Evolutionary conservation across 495 filamentous ascomycete species (phyloP), one percentile per base, ranked within the genome.

Genomic region (Aspergillus saccharolyticus): DNA sequence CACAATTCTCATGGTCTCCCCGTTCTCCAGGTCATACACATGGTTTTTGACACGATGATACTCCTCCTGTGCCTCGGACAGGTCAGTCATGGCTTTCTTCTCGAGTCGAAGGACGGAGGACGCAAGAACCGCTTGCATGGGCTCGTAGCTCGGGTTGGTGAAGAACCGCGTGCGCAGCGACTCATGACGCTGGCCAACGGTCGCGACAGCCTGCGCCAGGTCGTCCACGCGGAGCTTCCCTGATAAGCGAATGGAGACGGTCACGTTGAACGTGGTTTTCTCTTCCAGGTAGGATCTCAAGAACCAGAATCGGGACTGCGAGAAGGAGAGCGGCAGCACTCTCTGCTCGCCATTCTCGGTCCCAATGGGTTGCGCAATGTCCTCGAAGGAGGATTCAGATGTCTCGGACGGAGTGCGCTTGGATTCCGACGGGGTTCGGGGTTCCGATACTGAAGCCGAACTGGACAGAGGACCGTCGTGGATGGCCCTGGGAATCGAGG

Each of bases 221-320:
- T 50, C 42, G 28, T 44, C 48, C 3, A 63, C 20, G 0, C 39
- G 10, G 4, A 42, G 44, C 24, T 19, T 12, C n/a, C 54, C 54
- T 3, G 6, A 10, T 4, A 56, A n/a, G 3, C 28, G 44, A 25
- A 33, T 18, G 6, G 9, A 39, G 49, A 50, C 54, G 1, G 55
- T 44, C 1, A 63, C 30, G 44, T 76, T 78, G 59, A 68, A 71
- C 16, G 69, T 65, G 0, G 72, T 70, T 17, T 51, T 60, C 47
- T 78, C 67, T 28, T 66, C 49, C n/a, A 74, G 47, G 14, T 62
- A 58, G 4, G 55, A 52, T 2, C 30, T 50, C 30, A 71, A 49
- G 51, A 78, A 78, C 75, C 75, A 80, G 51, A 80, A 70, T 10
- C 74, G 54, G 0, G 66, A 67, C 54, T 79, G 76, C 4, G 39